Evolutionary conservation across 306 rosid species (phyloP).

Genomic region (Purshia tridentata): DNA sequence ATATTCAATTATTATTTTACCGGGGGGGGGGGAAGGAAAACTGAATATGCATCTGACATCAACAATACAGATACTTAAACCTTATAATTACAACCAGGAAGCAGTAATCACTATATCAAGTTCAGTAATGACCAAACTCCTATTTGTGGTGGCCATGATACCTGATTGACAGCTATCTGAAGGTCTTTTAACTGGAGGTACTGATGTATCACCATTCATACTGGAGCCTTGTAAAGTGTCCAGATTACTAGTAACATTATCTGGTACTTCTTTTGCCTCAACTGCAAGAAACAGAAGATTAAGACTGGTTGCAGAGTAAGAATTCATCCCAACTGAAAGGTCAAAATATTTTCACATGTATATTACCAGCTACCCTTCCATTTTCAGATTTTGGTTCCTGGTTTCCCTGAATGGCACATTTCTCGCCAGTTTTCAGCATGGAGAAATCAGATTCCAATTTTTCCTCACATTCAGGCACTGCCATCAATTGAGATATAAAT

Average conservation of each 20-base stretch:
- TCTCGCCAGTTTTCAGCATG: slow-evolving; percentile 31
- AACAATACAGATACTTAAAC: slow-evolving; percentile 14
- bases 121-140: slow-evolving; percentile 18
- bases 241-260: slow-evolving; percentile 20
- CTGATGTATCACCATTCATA: slow-evolving; percentile 38
- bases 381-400: slow-evolving; percentile 44
- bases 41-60: slow-evolving; percentile 8
- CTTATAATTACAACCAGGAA: slow-evolving; percentile 3
- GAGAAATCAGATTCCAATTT: slow-evolving; percentile 30
- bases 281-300: slow-evolving; percentile 45
- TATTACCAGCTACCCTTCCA: slow-evolving; percentile 45
- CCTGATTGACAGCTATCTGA: slow-evolving; percentile 60
- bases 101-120: slow-evolving; percentile 18
- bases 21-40: background rate
- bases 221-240: slow-evolving; percentile 38
- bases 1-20: slow-evolving; percentile 17
- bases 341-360: slow-evolving; percentile 13
- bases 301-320: slow-evolving; percentile 29
- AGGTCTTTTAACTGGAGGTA: slow-evolving; percentile 68
- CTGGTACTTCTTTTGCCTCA: slow-evolving; percentile 43
- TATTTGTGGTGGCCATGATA: slow-evolving; percentile 27
- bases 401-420: slow-evolving; percentile 29
- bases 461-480: slow-evolving; percentile 47
- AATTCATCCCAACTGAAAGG: slow-evolving; percentile 11
- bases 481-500: slow-evolving; percentile 67